These are phyloP conservation scores for Phanerochaete sordida DNA, from an alignment of 768 basidiomycete species.

Conservation along the genomic window DNA sequence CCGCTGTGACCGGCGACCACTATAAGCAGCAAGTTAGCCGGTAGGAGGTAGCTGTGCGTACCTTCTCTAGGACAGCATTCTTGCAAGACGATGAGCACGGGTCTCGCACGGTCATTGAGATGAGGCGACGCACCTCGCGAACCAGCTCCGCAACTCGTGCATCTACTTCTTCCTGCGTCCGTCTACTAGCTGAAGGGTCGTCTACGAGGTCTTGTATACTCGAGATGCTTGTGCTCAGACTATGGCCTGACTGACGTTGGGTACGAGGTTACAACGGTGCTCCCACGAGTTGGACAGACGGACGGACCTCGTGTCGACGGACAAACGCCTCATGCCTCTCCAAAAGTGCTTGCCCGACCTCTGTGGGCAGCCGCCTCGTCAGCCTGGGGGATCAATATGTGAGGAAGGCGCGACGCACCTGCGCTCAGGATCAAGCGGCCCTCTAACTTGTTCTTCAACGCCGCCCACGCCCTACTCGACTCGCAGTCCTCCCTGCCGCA, in stretches of 20 bases:
- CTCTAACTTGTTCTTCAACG: slow-evolving; percentile 68
- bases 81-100: slow-evolving; percentile 1
- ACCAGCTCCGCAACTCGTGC: slow-evolving; percentile 24
- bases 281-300: not conserved
- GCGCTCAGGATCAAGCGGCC: slow-evolving; percentile 79
- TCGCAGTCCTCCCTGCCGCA: slow-evolving; percentile 66
- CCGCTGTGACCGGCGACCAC: slow-evolving; percentile 48
- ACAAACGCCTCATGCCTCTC: slow-evolving; percentile 86
- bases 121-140: slow-evolving; percentile 18
- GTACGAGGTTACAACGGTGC: not conserved
- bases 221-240: not conserved
- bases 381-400: not conserved
- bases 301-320: slow-evolving; percentile 59
- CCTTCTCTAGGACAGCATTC: slow-evolving; percentile 28
- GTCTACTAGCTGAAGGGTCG: not conserved
- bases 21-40: slow-evolving; percentile 2
- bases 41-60: slow-evolving; percentile 10
- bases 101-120: not conserved
- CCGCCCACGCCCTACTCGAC: slow-evolving; percentile 57
- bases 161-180: slow-evolving; percentile 20
- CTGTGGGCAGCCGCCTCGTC: slow-evolving; percentile 32
- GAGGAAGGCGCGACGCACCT: slow-evolving; percentile 51
- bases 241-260: not conserved
- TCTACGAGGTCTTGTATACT: not conserved
- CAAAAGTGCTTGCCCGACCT: slow-evolving; percentile 87